phyloP scores from a whole-genome alignment of 2,329 filamentous ascomycete genomes.

The Fusarium tupiense region DNA sequence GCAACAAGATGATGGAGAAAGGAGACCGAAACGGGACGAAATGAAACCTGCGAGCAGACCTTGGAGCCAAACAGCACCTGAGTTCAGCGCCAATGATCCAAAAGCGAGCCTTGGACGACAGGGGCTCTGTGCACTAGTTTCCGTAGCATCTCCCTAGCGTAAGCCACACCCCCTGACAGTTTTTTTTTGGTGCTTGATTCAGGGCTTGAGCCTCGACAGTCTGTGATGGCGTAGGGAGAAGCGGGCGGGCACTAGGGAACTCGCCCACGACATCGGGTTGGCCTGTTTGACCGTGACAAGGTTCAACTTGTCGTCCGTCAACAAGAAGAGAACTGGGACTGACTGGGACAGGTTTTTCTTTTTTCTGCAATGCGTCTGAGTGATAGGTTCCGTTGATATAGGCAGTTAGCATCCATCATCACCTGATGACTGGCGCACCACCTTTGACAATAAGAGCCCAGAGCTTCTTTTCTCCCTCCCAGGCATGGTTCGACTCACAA shows the following conservation, averaged over 20 bases:
- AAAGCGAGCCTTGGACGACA: conserved; percentile 12
- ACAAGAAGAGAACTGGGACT: not conserved
- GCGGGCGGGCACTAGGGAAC: conserved; percentile 42
- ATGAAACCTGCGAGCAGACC: conserved; percentile 26
- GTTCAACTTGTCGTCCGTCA: not conserved
- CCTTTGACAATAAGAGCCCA: not conserved
- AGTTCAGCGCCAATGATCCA: conserved; percentile 25
- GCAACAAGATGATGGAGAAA: conserved; percentile 30
- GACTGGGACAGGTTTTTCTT: not conserved
- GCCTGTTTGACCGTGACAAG: not conserved
- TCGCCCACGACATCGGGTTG: conserved; percentile 37
- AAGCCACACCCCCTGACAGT: conserved; percentile 11
- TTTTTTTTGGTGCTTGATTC: not conserved
- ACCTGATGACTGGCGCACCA: not conserved
- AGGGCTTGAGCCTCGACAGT: not conserved
- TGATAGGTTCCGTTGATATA: not conserved
- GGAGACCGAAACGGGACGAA: conserved; percentile 36
- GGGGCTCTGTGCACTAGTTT: conserved; percentile 17
- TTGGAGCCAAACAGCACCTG: conserved; percentile 33
- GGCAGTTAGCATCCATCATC: not conserved
- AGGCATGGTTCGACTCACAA: not conserved
- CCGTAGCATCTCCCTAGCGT: conserved; percentile 29
- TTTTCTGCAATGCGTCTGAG: not conserved
- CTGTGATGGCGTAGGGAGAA: conserved; percentile 27
- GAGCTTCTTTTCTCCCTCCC: not conserved